Evolutionary conservation across 257 asterid species (phyloP).

Genomic region (Scutellaria barbata): DNA sequence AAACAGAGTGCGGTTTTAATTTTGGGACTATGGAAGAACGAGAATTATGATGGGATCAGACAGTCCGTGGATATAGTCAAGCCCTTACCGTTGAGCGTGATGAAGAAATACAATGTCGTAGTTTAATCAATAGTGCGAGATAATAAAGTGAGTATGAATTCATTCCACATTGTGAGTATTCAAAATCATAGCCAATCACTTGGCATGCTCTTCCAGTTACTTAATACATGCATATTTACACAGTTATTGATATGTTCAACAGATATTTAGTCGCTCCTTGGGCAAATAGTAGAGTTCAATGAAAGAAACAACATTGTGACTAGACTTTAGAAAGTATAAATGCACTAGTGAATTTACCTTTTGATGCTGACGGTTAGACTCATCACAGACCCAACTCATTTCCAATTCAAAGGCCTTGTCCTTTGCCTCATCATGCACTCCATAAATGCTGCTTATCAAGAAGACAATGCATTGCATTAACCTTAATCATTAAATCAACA

Average conservation of each 20-base stretch:
- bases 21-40: neutral
- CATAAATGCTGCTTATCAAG: slow-evolving; percentile 66
- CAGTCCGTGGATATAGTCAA: neutral
- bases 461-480: slow-evolving; percentile 22
- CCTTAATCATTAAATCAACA: slow-evolving; percentile 11
- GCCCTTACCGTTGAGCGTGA: neutral
- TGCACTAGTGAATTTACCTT: slow-evolving; percentile 58
- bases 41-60: neutral
- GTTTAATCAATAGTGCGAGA: no score
- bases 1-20: neutral
- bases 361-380: slow-evolving; percentile 89
- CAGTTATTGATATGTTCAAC: neutral
- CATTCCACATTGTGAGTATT: neutral
- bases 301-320: neutral
- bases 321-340: neutral
- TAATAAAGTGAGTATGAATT: neutral
- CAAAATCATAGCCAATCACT: slow-evolving; percentile 15
- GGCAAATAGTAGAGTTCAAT: neutral
- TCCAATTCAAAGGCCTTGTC: slow-evolving; percentile 98
- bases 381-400: slow-evolving; percentile 99
- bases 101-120: no score
- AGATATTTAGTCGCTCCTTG: neutral
- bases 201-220: neutral
- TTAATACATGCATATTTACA: neutral
- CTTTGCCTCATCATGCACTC: slow-evolving; percentile 96